Conservation (phyloP, 2,329 filamentous ascomycete species). For the Aspergillus texensis region DNA sequence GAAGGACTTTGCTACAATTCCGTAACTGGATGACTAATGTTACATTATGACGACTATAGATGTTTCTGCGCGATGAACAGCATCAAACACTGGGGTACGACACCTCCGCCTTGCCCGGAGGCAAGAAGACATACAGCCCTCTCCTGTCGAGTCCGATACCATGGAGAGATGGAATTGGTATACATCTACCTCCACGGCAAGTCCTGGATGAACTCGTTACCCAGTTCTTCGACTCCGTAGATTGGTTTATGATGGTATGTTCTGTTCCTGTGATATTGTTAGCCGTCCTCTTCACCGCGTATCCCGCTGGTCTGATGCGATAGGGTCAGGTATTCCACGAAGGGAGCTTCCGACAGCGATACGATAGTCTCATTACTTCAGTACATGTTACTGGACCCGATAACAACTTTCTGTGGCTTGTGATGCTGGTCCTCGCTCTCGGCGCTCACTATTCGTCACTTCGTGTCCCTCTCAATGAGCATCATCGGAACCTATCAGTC, state of each 20-base stretch:
- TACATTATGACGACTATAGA: neutral
- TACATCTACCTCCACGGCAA: slow-evolving; percentile 4
- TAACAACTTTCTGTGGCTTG: slow-evolving; percentile 13
- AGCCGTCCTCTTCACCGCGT: too few species aligned
- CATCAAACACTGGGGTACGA: neutral
- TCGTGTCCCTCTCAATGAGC: neutral
- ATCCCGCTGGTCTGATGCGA: neutral
- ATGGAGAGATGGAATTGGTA: slow-evolving; percentile 11
- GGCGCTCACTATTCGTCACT: slow-evolving; percentile 14
- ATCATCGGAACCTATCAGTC: neutral
- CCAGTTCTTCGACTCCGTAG: slow-evolving; percentile 12
- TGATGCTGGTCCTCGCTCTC: slow-evolving; percentile 9
- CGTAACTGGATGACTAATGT: neutral
- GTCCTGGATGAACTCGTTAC: slow-evolving; percentile 9
- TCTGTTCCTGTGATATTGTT: neutral
- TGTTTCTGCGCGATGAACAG: neutral
- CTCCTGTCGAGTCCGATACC: neutral
- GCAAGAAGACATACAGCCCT: neutral
- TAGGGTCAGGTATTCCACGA: slow-evolving; percentile 16
- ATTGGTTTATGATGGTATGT: slow-evolving; percentile 19
- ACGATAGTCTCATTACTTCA: slow-evolving; percentile 11
- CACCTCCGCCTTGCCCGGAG: slow-evolving; percentile 1
- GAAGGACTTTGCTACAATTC: too few species aligned
- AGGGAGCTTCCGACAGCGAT: slow-evolving; percentile 15
- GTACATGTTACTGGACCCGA: neutral